Evolutionary conservation across 495 filamentous ascomycete genomes (phyloP).

Genomic region (Penicillium subrubescens): DNA sequence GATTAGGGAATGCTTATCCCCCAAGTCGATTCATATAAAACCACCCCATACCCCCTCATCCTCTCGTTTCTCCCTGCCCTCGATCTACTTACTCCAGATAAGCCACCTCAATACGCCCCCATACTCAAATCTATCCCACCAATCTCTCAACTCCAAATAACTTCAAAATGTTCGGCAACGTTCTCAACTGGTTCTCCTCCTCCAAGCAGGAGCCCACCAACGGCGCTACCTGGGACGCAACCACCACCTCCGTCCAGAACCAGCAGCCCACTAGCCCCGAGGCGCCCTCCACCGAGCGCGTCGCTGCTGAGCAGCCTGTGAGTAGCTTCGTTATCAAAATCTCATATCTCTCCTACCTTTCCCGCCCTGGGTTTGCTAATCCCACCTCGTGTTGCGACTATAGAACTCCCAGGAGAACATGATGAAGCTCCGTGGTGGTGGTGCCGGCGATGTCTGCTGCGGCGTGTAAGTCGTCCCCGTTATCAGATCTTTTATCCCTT

Average conservation of each 20-base stretch:
- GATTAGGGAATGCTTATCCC: background rate
- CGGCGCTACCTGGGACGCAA: slow-evolving; percentile 33
- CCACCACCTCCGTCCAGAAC: slow-evolving; percentile 36
- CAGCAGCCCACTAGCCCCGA: slow-evolving; percentile 39
- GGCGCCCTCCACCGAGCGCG: slow-evolving; percentile 30
- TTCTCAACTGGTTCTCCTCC: slow-evolving; percentile 39
- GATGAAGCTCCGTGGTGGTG: slow-evolving; percentile 49
- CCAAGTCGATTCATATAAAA: slow-evolving; percentile 12
- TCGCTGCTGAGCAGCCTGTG: slow-evolving; percentile 43
- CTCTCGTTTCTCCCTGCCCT: background rate
- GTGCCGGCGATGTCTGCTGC: slow-evolving; percentile 45
- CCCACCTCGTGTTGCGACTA: background rate
- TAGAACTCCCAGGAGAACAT: slow-evolving; percentile 41
- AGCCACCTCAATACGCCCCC: background rate
- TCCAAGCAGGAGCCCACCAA: slow-evolving; percentile 33
- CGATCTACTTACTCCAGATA: background rate
- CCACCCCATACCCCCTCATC: background rate
- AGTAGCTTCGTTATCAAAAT: background rate
- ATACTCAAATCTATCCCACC: background rate
- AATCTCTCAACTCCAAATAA: background rate
- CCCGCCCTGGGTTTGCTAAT: background rate
- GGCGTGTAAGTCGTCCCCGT: slow-evolving; percentile 39
- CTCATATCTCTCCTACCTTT: no score
- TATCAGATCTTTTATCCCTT: background rate
- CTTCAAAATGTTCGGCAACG: slow-evolving; percentile 41